Percentiles rank a stretch among this genome's conserved stretches.
phyloP scores from a whole-genome alignment of 2,329 filamentous ascomycete genomes.

The Lachnellula suecica region DNA sequence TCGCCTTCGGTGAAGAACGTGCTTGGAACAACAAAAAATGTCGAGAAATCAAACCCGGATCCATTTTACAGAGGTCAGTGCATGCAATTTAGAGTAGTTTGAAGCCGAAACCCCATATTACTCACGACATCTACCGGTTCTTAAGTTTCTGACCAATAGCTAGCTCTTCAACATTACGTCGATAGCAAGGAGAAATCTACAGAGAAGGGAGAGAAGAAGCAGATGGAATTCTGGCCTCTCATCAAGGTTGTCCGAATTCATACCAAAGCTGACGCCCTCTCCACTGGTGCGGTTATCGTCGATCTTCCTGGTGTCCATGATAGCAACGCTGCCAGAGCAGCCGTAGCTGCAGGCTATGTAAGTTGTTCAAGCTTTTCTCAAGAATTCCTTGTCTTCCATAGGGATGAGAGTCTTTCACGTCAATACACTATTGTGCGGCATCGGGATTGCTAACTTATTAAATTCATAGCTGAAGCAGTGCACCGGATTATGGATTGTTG shows the following conservation, averaged over 20 bases:
- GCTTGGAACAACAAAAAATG: conserved; percentile 20
- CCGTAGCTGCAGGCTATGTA: conserved; percentile 46
- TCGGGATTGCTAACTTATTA: not conserved
- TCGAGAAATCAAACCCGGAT: conserved; percentile 13
- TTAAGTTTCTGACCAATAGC: no score
- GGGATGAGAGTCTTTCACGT: no score
- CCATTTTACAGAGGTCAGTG: conserved; percentile 22
- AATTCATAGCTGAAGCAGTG: conserved; percentile 50
- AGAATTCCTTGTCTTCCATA: no score
- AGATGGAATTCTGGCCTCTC: conserved; percentile 40
- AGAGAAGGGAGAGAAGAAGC: conserved; percentile 25
- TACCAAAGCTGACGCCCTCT: conserved; percentile 44
- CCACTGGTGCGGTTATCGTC: conserved; percentile 49
- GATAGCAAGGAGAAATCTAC: conserved; percentile 29
- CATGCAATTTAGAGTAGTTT: no score
- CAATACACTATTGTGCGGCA: no score
- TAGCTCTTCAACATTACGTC: conserved; percentile 23
- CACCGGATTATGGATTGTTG: conserved; percentile 60
- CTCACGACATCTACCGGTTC: no score
- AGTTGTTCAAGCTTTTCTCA: not conserved
- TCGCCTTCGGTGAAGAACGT: conserved; percentile 14
- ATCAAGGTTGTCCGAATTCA: conserved; percentile 42
- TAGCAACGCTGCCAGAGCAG: conserved; percentile 45
- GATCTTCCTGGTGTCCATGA: conserved; percentile 56
- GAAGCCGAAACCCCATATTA: no score